Evolutionary conservation across 1,284 basidiomycete species (phyloP).

Genomic region (Megacollybia platyphylla): DNA sequence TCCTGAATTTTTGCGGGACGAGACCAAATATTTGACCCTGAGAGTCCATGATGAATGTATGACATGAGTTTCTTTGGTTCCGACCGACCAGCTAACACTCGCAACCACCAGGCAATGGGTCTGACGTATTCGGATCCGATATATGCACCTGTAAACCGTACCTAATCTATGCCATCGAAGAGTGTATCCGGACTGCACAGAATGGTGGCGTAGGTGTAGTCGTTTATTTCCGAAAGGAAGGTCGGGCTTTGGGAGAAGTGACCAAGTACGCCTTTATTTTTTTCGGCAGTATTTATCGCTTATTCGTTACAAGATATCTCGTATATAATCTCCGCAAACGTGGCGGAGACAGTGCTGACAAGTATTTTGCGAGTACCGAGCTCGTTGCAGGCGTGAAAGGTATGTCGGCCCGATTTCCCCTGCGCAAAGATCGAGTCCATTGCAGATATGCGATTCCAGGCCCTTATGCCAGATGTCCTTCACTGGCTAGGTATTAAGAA

Average conservation of each 20-base stretch:
- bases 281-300: slow-evolving; percentile 1
- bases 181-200: slow-evolving; percentile 22
- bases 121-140: slow-evolving; percentile 84
- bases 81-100: slow-evolving; percentile 2
- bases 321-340: slow-evolving; percentile 95
- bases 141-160: slow-evolving; percentile 96
- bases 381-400: slow-evolving; percentile 92
- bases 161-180: slow-evolving; percentile 81
- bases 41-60: slow-evolving; percentile 91
- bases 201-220: slow-evolving; percentile 85
- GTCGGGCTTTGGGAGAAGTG: slow-evolving; percentile 85
- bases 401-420: slow-evolving; percentile 69
- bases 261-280: slow-evolving; percentile 48
- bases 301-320: slow-evolving; percentile 45
- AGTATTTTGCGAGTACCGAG: slow-evolving; percentile 92
- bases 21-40: slow-evolving; percentile 78
- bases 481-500: slow-evolving; percentile 90
- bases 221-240: slow-evolving; percentile 93
- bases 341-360: slow-evolving; percentile 82
- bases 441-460: slow-evolving; percentile 15
- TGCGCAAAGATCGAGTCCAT: background rate
- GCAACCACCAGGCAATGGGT: slow-evolving; percentile 52
- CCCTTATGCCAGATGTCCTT: slow-evolving; percentile 91
- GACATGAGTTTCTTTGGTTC: slow-evolving; percentile 11
- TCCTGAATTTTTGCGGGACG: slow-evolving; percentile 68